A percentile compares a stretch with the other conserved stretches of the same genome.
Conservation (phyloP, 805 yeast genomes). For the Wickerhamiella shivajii region DNA sequence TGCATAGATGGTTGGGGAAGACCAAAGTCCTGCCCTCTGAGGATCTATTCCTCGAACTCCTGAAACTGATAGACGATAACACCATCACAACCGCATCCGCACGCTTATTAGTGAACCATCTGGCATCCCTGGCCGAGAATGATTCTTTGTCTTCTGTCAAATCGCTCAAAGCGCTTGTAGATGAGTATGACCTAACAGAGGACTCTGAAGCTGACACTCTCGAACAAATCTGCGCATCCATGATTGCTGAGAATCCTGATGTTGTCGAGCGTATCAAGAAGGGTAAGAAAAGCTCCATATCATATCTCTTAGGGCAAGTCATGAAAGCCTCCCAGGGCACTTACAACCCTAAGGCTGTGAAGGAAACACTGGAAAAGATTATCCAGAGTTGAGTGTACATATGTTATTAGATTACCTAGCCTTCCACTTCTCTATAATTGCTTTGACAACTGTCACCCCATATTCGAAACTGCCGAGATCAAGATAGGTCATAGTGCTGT, state of each 20-base stretch:
- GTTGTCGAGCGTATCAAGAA: slow-evolving; percentile 40
- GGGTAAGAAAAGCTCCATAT: slow-evolving; percentile 56
- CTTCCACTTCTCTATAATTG: slow-evolving; percentile 20
- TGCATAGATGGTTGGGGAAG: slow-evolving; percentile 66
- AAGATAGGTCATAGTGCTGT: slow-evolving; percentile 47
- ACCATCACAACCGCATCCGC: slow-evolving; percentile 55
- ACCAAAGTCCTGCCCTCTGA: slow-evolving; percentile 38
- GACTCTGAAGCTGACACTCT: slow-evolving; percentile 25
- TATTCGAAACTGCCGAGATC: slow-evolving; percentile 38
- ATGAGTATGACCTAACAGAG: slow-evolving; percentile 5
- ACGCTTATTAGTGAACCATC: slow-evolving; percentile 45
- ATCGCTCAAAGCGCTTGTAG: not conserved
- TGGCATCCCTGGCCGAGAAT: slow-evolving; percentile 20
- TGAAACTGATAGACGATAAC: slow-evolving; percentile 33
- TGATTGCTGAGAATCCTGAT: slow-evolving; percentile 34
- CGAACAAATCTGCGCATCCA: slow-evolving; percentile 31
- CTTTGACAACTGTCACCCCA: slow-evolving; percentile 31
- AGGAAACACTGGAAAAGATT: slow-evolving; percentile 19
- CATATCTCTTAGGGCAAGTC: slow-evolving; percentile 68
- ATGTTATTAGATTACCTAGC: slow-evolving; percentile 14
- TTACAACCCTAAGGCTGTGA: slow-evolving; percentile 17
- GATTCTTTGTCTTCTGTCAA: not conserved
- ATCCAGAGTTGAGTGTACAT: not conserved
- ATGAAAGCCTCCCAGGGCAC: slow-evolving; percentile 68
- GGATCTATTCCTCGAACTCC: slow-evolving; percentile 37